Conservation (phyloP, 768 basidiomycete species). For the Suillus weaverae region DNA sequence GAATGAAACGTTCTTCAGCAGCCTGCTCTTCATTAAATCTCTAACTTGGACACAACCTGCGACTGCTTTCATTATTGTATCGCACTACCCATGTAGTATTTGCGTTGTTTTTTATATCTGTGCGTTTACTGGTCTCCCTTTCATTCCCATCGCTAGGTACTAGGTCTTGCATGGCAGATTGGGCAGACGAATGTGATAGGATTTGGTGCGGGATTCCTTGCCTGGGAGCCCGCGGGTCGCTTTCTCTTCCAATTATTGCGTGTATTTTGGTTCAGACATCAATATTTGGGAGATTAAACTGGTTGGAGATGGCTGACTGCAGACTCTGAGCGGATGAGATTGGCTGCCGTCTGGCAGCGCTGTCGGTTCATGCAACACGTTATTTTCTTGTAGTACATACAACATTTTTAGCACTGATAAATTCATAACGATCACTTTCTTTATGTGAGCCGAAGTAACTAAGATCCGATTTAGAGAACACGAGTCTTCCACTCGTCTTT, state of each 20-base stretch:
- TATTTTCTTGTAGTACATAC: not conserved
- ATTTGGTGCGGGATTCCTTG: not conserved
- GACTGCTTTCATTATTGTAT: slow-evolving; percentile 6
- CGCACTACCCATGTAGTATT: slow-evolving; percentile 3
- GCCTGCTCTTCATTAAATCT: not conserved
- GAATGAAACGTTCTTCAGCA: not conserved
- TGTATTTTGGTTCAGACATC: not conserved
- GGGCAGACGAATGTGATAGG: not conserved
- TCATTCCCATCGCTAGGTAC: not conserved
- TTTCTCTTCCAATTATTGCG: not conserved
- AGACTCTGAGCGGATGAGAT: not conserved
- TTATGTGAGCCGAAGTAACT: not conserved
- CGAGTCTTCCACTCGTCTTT: slow-evolving; percentile 1
- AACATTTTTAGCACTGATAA: not conserved
- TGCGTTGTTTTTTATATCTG: slow-evolving; percentile 5
- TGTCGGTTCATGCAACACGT: not conserved
- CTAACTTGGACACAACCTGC: slow-evolving; percentile 2
- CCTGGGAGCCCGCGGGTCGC: not conserved
- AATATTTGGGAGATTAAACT: not conserved
- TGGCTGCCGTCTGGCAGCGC: too few relatives aligned
- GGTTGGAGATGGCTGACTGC: not conserved
- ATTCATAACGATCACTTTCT: not conserved
- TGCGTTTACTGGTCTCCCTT: not conserved
- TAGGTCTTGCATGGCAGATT: slow-evolving; percentile 1
- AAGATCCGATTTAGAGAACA: not conserved